A percentile compares a stretch with the other conserved stretches of the same genome.
These are phyloP conservation scores for Colletotrichum eremochloae DNA, from an alignment of 2,329 filamentous ascomycete genomes.

Conservation along the genomic window DNA sequence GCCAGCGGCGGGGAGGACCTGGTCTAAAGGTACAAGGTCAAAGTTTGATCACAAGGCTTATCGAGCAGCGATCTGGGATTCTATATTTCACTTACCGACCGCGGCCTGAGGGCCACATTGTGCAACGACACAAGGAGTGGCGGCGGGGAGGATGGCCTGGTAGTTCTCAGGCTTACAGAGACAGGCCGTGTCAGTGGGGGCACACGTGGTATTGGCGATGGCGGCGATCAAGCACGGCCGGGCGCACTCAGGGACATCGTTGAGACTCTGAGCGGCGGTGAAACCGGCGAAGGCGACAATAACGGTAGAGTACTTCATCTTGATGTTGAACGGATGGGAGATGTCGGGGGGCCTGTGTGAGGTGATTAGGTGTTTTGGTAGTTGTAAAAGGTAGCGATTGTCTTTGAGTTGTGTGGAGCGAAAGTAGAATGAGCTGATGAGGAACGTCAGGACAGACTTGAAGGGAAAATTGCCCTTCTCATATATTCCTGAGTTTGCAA, in stretches of 20 bases:
- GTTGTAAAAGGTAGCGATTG: neutral
- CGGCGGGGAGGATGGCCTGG: conserved; percentile 24
- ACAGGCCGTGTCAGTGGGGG: conserved; percentile 11
- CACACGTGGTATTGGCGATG: conserved; percentile 20
- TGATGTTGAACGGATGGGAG: conserved; percentile 17
- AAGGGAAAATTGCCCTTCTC: conserved; percentile 8
- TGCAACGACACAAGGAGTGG: conserved; percentile 27
- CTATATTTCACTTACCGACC: conserved; percentile 23
- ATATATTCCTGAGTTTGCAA: conserved; percentile 14
- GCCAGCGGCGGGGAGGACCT: conserved; percentile 37
- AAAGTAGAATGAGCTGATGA: conserved; percentile 23
- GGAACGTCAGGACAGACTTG: neutral
- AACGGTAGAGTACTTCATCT: conserved; percentile 40
- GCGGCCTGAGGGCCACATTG: conserved; percentile 26
- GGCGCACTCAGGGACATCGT: conserved; percentile 28
- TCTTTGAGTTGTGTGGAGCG: conserved; percentile 9
- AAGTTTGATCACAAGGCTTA: neutral
- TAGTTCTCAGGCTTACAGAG: conserved; percentile 31
- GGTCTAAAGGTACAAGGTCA: conserved; percentile 7
- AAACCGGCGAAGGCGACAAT: conserved; percentile 38
- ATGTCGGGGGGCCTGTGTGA: neutral
- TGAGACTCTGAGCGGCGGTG: conserved; percentile 31
- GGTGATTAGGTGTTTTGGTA: neutral
- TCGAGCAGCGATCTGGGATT: neutral
- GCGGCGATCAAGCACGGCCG: conserved; percentile 28